Evolutionary conservation across 371 early-diverging fungal genomes (phyloP).

Genomic region (Mucor racemosus): DNA sequence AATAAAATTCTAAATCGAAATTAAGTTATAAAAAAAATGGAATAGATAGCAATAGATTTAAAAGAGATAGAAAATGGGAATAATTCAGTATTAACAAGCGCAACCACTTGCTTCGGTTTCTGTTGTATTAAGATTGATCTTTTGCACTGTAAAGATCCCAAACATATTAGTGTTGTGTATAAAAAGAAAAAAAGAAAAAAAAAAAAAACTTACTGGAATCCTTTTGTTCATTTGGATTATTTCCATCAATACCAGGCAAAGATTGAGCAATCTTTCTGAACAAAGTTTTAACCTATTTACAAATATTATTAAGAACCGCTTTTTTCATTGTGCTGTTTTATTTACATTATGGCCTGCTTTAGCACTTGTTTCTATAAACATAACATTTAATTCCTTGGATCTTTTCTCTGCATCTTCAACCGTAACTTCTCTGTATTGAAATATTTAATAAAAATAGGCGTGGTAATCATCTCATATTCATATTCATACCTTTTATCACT

Average conservation of each 20-base stretch:
- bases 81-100: conserved; percentile 29
- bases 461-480: background rate
- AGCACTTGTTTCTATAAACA: conserved; percentile 97
- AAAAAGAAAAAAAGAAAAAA: background rate
- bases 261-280: conserved; percentile 95
- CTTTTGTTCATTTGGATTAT: conserved; percentile 40
- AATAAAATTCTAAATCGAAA: background rate
- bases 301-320: background rate
- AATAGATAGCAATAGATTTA: background rate
- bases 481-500: conserved; percentile 75
- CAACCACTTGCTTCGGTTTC: conserved; percentile 34
- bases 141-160: conserved; percentile 31
- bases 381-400: conserved; percentile 88
- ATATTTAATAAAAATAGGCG: background rate
- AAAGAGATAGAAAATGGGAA: background rate
- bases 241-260: conserved; percentile 83
- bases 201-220: conserved; percentile 27
- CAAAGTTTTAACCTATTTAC: conserved; percentile 73
- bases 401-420: conserved; percentile 95
- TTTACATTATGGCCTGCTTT: conserved; percentile 94
- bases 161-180: background rate
- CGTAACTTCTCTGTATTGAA: conserved; percentile 74
- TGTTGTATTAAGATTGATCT: conserved; percentile 33
- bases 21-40: background rate
- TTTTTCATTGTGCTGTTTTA: background rate